Evolutionary conservation across 805 yeast species (phyloP), one percentile per base, ranked within the genome.

Genomic region (Saturnispora quitensis): DNA sequence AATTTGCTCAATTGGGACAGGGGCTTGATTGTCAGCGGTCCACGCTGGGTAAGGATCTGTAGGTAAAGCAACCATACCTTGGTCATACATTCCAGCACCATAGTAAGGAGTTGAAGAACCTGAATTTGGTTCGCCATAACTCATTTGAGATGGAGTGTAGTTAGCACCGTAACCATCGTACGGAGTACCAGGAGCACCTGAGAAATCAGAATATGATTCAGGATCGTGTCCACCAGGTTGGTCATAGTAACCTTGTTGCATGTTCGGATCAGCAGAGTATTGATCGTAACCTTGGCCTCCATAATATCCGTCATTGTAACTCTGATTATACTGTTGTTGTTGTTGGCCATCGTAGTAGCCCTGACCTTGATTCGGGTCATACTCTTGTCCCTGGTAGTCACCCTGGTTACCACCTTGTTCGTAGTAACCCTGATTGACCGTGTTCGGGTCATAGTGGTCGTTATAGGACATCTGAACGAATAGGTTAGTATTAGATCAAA

Each of bases 1-100:
- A 65, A 86, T 84, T 67, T 86, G 91, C 68, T 86, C 93, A 51
- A 86, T 77, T 47, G 88, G 75, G 53, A 85, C 84, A 12, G 95
- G 95, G 25, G 91, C 89, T 68, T 86, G 91, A 52, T 86, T 90
- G 69, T 93, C 98, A 45, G 95, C 95, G 25, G 97, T 87, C 99
- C 99, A 93, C 48, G 99, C 98, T 43, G 99, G 99, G 68, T 91
- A 93, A 34, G 99, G 99, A 68, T 93, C 93, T 44, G 89, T 81
- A 61, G 95, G 76, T 71, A 84, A 60, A 67, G 88, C 84, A 75
- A 82, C 76, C 68, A 72, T 71, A 44, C 73, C 74, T 58, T 69
- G 68, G 55, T 68, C 73, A 55, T 68, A 68, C 48, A 70, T 70
- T 47, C 68, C 67, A 44, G 35, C 72, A 47, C 70, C 70, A 48